Evolutionary conservation across 2,329 filamentous ascomycete genomes (phyloP), one percentile per base, ranked within the genome.

Genomic region (Stemphylium vesicarium): DNA sequence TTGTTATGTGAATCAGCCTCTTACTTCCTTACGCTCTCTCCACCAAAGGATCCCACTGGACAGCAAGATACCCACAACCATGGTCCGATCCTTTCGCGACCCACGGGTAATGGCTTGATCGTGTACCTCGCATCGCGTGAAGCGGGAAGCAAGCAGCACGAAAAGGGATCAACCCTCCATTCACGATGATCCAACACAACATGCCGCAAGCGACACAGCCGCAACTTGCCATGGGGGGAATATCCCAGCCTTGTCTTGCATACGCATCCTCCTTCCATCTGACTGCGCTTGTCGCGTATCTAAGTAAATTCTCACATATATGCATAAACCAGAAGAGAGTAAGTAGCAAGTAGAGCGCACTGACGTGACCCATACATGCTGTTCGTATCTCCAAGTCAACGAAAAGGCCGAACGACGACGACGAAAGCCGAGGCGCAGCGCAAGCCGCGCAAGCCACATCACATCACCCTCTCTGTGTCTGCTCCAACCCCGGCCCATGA

Each of bases 61-160:
- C 26, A 29, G 26, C 26, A 29, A 29, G 26, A 29, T 29, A 29
- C 26, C 26, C 26, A 18, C 15, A 44, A 43, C 26, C 40, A 43
- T 29, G 40, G 40, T 20, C 40, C 26, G 31, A 31, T 20, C 18
- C 37, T 39, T 22, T 39, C 26, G n/a, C 16, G 44, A 31, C 44
- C 44, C 44, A 47, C 33, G 32, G 16, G 47, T 24, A 24, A 24
- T 36, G 35, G 33, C 36, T 31, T 45, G 48, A 43, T 39, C 35
- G 35, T 41, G 41, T 51, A 45, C 49, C 41, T 51, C 49, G 49
- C 49, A 35, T 44, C 47, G 47, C 47, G 32, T 37, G 41, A 50
- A 50, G 48, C 48, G 48, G 38, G 38, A 26, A 22, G 38, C 26
- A 29, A 11, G 26, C 26, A 29, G 35, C 32, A 20, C 29, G n/a